Evolutionary conservation across 2,329 filamentous ascomycete species (phyloP), one percentile per base, ranked within the genome.

Genomic region (Fusarium siculi): DNA sequence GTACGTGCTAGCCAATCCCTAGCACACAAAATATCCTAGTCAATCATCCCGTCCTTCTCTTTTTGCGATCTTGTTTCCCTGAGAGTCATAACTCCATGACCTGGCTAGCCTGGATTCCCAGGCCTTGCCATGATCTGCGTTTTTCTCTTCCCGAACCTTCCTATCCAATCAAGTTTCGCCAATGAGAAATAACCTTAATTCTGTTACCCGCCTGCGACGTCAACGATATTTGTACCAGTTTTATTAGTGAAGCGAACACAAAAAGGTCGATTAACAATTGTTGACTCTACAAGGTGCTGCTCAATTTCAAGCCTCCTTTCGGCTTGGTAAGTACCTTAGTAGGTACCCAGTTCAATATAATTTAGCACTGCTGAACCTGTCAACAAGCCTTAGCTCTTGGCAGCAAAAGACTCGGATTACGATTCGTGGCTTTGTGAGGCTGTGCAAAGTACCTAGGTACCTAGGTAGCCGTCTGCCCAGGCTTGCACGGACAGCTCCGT

Each of bases 111-210:
- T 44, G 46, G 53, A 50, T 37, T 55, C 46, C 57, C 57, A 59
- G 53, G 50, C 60, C 54, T 44, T 61, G 28, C 49, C 21, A 56
- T 44, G 70, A 74, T 74, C 70, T 74, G 42, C 71, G 40, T 49
- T 72, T 43, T 54, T 61, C 47, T 47, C 52, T 55, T 58, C 50
- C 43, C 39, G 70, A 52, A 15, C 25, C 30, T 46, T 30, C 39
- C 46, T 19, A 18, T 40, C 70, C 70, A 73, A 70, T 73, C 16
- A 73, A 25, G 21, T 18, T 16, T 40, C n/a, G 23, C n/a, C 18
- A 25, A 52, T 68, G 67, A 58, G 34, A 52, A 68, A 42, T 74
- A 74, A 74, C 71, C 71, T 74, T 74, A 74, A 73, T 58, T 74
- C 57, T 43, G 16, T 16, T 56, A 28, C 40, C 63, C 58, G 46